Conservation (phyloP, 805 yeast species). For the Brettanomyces sp. region DNA sequence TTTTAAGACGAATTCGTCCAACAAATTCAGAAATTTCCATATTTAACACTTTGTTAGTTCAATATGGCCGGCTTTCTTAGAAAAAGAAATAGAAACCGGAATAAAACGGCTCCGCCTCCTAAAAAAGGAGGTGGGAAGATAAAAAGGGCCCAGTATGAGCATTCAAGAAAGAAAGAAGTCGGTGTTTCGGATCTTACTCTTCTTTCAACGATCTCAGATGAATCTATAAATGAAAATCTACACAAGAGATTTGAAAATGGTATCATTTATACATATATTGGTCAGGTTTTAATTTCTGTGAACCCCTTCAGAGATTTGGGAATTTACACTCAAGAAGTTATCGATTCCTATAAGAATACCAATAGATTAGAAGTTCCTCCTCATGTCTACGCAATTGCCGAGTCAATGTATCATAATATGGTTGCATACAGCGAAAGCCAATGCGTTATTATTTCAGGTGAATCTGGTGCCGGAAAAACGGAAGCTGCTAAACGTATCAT, state of each 20-base stretch:
- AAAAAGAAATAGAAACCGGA: slow-evolving; percentile 59
- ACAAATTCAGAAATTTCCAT: no score
- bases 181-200: slow-evolving; percentile 94
- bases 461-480: slow-evolving; percentile 96
- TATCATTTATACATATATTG: slow-evolving; percentile 85
- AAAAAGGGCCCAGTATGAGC: slow-evolving; percentile 85
- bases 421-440: slow-evolving; percentile 91
- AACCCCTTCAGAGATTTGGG: slow-evolving; percentile 97
- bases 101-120: slow-evolving; percentile 33
- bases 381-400: slow-evolving; percentile 97
- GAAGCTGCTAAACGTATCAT: slow-evolving; percentile 97
- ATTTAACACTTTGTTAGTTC: neutral
- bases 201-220: slow-evolving; percentile 81
- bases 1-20: no score
- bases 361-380: slow-evolving; percentile 96
- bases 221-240: slow-evolving; percentile 84
- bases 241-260: slow-evolving; percentile 84
- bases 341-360: slow-evolving; percentile 77
- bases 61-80: slow-evolving; percentile 40
- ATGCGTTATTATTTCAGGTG: slow-evolving; percentile 96
- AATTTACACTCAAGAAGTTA: slow-evolving; percentile 73
- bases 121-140: slow-evolving; percentile 37
- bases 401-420: slow-evolving; percentile 90
- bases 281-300: slow-evolving; percentile 89
- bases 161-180: slow-evolving; percentile 87